phyloP scores from a whole-genome alignment of 176 grass and related monocot species.

The Cenchrus americanus region DNA sequence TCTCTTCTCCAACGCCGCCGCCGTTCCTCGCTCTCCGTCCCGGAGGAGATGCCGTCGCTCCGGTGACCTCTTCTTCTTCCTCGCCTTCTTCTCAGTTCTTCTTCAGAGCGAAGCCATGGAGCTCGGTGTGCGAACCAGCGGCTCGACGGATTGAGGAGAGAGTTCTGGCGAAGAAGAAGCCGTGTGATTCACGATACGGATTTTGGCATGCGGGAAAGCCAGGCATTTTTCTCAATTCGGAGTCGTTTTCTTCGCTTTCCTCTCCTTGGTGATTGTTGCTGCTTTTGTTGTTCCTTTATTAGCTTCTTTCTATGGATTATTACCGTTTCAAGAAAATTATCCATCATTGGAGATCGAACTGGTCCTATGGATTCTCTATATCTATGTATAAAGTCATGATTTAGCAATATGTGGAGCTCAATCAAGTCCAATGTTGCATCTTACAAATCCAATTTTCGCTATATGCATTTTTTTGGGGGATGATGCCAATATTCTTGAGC shows the following conservation, averaged over 20 bases:
- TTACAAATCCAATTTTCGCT: neutral
- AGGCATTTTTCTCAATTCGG: slow-evolving; percentile 69
- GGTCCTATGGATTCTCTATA: slow-evolving; percentile 2
- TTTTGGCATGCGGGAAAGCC: slow-evolving; percentile 71
- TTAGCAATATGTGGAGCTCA: neutral
- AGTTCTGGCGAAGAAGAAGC: slow-evolving; percentile 48
- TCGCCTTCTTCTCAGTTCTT: slow-evolving; percentile 45
- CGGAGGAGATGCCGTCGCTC: slow-evolving; percentile 6
- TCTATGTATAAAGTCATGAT: slow-evolving; percentile 34
- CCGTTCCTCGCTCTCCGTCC: neutral
- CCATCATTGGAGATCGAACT: slow-evolving; percentile 36
- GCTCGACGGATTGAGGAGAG: slow-evolving; percentile 48
- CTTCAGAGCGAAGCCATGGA: slow-evolving; percentile 45
- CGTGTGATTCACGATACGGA: neutral
- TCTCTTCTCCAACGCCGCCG: slow-evolving; percentile 13
- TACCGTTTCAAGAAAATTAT: slow-evolving; percentile 20
- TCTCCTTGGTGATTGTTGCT: slow-evolving; percentile 33
- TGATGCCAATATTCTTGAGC: neutral
- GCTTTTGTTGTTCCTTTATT: slow-evolving; percentile 35
- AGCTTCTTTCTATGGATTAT: slow-evolving; percentile 28
- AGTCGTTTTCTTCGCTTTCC: slow-evolving; percentile 48
- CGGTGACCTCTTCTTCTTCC: slow-evolving; percentile 42
- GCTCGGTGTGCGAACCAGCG: slow-evolving; percentile 29
- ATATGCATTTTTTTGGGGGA: slow-evolving; percentile 26
- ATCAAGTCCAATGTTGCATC: slow-evolving; percentile 27